phyloP scores from a whole-genome alignment of 202 grass and related monocot genomes.

The Saccharum hybrid region DNA sequence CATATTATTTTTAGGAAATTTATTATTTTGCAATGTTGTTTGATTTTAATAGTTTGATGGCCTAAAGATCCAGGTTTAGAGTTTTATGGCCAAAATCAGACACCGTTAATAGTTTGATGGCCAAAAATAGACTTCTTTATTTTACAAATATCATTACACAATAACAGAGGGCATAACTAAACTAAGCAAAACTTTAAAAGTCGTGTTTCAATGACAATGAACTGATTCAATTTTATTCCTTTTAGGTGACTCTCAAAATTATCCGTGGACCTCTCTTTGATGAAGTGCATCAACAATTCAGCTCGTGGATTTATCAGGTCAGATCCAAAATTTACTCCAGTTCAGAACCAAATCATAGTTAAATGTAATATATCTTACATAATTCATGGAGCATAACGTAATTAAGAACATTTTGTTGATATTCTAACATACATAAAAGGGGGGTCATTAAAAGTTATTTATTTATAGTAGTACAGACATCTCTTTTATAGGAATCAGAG shows the following conservation, averaged over 20 bases:
- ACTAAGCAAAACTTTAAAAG: neutral
- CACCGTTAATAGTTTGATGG: no score
- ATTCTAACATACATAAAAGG: neutral
- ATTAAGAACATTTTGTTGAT: neutral
- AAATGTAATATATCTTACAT: neutral
- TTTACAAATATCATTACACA: no score
- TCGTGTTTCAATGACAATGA: neutral
- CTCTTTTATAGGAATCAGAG: neutral
- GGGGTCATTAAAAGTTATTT: no score
- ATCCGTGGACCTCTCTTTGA: slow-evolving; percentile 70
- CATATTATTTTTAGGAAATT: no score
- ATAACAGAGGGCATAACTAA: no score
- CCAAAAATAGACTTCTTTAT: no score
- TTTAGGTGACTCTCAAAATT: slow-evolving; percentile 71
- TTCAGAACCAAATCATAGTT: neutral
- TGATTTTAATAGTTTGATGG: no score
- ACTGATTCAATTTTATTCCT: slow-evolving; percentile 18
- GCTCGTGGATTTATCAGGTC: slow-evolving; percentile 94
- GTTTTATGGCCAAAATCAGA: no score
- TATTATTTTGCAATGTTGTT: no score
- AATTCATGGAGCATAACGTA: neutral
- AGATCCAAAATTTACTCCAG: slow-evolving; percentile 7
- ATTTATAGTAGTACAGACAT: no score
- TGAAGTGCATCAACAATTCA: slow-evolving; percentile 89
- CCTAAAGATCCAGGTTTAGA: no score